Base-by-base conservation (phyloP, 306 rosid genomes). In the Mimosa pudica region DNA sequence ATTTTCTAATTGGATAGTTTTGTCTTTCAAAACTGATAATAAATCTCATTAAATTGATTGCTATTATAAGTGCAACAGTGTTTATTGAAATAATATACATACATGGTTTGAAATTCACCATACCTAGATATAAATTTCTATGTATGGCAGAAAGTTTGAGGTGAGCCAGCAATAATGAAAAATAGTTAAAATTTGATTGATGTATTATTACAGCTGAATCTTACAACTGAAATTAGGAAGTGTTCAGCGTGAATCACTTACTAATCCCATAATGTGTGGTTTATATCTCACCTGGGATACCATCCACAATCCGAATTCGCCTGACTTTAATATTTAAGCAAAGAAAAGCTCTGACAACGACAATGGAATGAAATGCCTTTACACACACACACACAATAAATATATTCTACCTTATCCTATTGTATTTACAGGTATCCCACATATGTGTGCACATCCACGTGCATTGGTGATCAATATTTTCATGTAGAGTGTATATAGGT, bases 311-410 rank as follows among this genome's bases (percentile, higher is more conserved):
- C 58, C 80, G 80, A 77, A 4, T 48, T 77, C 73, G 36, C 64
- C 52, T 71, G 82, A 64, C 85, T 73, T n/a, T 52, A 72, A 70
- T 82, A 78, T 60, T 73, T 46, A 61, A 61, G 73, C 44, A 45
- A 55, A 54, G 35, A 80, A 85, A 87, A 72, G 78, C 11, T 64
- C 8, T 57, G 91, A 87, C 78, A 65, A 76, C 78, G 88, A 81
- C 83, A 73, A 82, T 69, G 69, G 88, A 78, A 85, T 69, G 75
- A 84, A 85, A 82, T 84, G 74, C 68, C 73, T 82, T 75, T 79
- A 24, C 30, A 24, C 30, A 24, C 30, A 24, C 30, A 24, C 30
- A 24, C 30, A 24, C 30, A 24, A 24, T 2, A 33, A 1, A 55
- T 20, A 30, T 20, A 60, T 60, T 75, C 46, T 65, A 75, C 71